These are phyloP conservation scores for Trichoderma asperelloides DNA, from an alignment of 495 filamentous ascomycete genomes.

Conservation along the genomic window DNA sequence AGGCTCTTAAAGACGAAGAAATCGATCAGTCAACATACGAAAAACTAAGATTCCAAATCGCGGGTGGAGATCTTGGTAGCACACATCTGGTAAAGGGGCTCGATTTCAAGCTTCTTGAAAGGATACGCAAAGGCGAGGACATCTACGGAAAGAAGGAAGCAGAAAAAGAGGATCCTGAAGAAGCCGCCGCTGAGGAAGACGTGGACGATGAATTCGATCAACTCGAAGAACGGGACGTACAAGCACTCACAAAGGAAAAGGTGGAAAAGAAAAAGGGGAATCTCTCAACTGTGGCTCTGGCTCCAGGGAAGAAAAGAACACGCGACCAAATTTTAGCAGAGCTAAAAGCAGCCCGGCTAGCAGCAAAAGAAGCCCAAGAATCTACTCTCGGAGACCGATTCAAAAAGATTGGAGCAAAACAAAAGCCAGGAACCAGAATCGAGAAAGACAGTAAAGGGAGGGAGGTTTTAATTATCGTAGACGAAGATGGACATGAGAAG, in stretches of 20 bases:
- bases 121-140: constrained; percentile 66
- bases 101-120: constrained; percentile 71
- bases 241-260: constrained; percentile 45
- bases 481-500: constrained; percentile 81
- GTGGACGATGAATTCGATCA: constrained; percentile 73
- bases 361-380: constrained; percentile 46
- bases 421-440: constrained; percentile 54
- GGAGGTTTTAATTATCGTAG: constrained; percentile 77
- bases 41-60: constrained; percentile 60
- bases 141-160: constrained; percentile 36
- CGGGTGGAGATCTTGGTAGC: constrained; percentile 69
- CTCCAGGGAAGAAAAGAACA: constrained; percentile 58
- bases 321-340: constrained; percentile 77
- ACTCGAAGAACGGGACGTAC: constrained; percentile 55
- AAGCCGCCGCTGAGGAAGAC: constrained; percentile 23
- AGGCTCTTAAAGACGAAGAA: constrained; percentile 71
- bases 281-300: constrained; percentile 54
- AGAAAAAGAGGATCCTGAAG: constrained; percentile 19
- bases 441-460: constrained; percentile 67
- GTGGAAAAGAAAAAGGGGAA: constrained; percentile 64
- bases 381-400: constrained; percentile 65
- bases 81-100: constrained; percentile 89
- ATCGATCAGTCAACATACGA: constrained; percentile 71
- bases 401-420: constrained; percentile 65
- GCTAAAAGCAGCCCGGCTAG: constrained; percentile 63